These are phyloP conservation scores for Aristolochia fimbriata DNA, from an alignment of 164 flowering plant genomes.

Conservation along the genomic window DNA sequence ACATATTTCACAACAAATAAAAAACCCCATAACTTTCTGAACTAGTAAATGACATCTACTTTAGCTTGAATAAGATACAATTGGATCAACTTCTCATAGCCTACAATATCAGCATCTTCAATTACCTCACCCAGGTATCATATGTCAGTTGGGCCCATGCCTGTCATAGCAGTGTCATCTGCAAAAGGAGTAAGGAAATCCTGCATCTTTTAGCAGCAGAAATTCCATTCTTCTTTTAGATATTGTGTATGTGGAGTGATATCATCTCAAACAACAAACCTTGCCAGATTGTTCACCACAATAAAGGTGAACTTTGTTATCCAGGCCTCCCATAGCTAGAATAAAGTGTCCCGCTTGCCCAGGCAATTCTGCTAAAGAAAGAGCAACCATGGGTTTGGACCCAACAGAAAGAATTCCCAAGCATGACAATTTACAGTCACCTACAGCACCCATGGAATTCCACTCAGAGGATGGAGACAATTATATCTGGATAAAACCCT, in stretches of 20 bases:
- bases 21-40: too few relatives aligned
- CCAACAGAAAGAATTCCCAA: constrained; percentile 56
- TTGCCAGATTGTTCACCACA: constrained; percentile 64
- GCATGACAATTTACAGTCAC: constrained; percentile 54
- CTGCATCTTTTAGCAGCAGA: too few relatives aligned
- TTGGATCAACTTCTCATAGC: too few relatives aligned
- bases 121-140: too few relatives aligned
- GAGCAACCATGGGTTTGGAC: constrained; percentile 76
- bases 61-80: too few relatives aligned
- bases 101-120: too few relatives aligned
- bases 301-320: constrained; percentile 81
- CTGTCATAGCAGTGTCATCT: too few relatives aligned
- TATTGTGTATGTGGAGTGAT: neutral
- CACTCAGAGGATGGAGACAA: too few relatives aligned
- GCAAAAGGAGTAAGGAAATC: too few relatives aligned
- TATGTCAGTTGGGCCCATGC: too few relatives aligned
- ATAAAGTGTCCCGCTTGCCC: constrained; percentile 42
- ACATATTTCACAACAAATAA: neutral
- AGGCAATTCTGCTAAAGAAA: constrained; percentile 77
- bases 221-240: too few relatives aligned
- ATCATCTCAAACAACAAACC: constrained; percentile 25
- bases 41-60: too few relatives aligned
- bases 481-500: neutral
- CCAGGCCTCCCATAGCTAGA: constrained; percentile 93
- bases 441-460: constrained; percentile 23